Base-by-base conservation (phyloP, 2,329 filamentous ascomycete genomes). In the Basipetospora sp. region DNA sequence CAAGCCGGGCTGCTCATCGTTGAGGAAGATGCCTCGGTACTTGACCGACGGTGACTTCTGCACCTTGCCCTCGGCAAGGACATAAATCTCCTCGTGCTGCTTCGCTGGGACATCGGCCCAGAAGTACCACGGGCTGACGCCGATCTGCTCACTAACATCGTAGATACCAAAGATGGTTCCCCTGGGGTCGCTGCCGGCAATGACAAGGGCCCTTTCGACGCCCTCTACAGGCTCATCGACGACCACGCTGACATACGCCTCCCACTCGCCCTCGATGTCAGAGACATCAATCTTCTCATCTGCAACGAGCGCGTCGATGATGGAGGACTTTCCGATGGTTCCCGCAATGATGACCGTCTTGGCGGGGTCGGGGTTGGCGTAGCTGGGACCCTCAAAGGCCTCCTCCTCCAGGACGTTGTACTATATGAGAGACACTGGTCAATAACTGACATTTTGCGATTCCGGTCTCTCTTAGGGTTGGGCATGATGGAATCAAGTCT, bases 11-110 rank as follows among this genome's bases (percentile, higher is more conserved):
- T 74, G 72, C 50, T 82, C 77, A 41, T 82, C 77, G 48, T 81
- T 81, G 51, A 82, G 59, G 57, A 81, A 82, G 50, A 81, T 65
- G 3, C 77, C 77, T 13, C 77, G 67, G 51, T 80, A 81, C 49
- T 75, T 77, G 45, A 82, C 69, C 0, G 67, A 67, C 2, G 77
- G 77, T 5, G 73, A 58, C 3, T 63, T 64, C 45, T 79, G 73
- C 0, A 68, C 56, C 44, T 74, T 77, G 19, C 57, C 64, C 9
- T 58, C 62, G 13, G 65, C 54, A 10, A 73, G 52, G 4, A 69
- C 68, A 44, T 69, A 78, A 38, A 81, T 69, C 5, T 62, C 58
- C 16, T 60, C 52, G 43, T 67, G 64, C 42, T 62, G 56, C 37
- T 65, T 62, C 1, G 65, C 49, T 1, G 72, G 64, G 1, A 76